phyloP scores from a whole-genome alignment of 2,329 filamentous ascomycete genomes.

The Thyridium curvatum region DNA sequence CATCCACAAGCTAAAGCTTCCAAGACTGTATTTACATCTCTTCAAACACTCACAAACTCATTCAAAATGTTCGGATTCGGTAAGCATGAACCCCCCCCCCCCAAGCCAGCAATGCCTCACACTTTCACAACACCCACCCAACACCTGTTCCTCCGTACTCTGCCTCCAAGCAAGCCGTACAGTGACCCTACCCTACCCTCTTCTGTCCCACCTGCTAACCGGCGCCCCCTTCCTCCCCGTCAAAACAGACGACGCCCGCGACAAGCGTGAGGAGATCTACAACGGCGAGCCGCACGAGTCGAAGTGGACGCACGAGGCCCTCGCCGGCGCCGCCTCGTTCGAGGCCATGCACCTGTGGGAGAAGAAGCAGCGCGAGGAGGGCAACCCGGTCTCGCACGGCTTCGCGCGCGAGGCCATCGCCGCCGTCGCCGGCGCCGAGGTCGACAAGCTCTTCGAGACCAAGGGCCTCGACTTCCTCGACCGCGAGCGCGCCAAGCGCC shows the following conservation, averaged over 20 bases:
- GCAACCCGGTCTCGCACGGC: conserved; percentile 63
- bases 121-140: no score
- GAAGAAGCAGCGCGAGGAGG: conserved; percentile 65
- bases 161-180: no score
- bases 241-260: conserved; percentile 30
- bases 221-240: background rate
- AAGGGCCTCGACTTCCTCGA: conserved; percentile 59
- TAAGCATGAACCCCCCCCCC: no score
- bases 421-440: conserved; percentile 66
- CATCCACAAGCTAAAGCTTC: no score
- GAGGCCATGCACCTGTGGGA: conserved; percentile 76
- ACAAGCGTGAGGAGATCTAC: conserved; percentile 38
- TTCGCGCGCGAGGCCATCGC: conserved; percentile 75
- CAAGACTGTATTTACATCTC: no score
- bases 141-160: no score
- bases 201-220: no score
- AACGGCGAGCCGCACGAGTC: conserved; percentile 44
- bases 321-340: conserved; percentile 72
- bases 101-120: no score
- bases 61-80: conserved; percentile 4
- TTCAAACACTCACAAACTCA: background rate
- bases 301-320: conserved; percentile 64
- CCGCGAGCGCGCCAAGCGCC: conserved; percentile 49
- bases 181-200: no score
- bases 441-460: conserved; percentile 69